Evolutionary conservation across 2,329 filamentous ascomycete genomes (phyloP).

Genomic region (Xylariaceae sp.): DNA sequence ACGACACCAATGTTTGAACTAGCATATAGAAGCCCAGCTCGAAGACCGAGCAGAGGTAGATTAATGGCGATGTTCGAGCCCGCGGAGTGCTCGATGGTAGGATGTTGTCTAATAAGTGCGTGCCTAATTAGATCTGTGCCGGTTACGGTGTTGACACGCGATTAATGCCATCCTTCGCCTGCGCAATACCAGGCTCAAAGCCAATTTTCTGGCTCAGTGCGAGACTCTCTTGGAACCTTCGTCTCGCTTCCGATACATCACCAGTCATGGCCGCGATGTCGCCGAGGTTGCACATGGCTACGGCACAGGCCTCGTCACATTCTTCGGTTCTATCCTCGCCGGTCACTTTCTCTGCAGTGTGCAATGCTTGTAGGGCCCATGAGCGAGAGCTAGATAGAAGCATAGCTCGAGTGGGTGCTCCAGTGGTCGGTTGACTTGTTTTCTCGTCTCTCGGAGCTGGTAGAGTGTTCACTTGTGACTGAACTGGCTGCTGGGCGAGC

Average conservation of each 20-base stretch:
- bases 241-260: slow-evolving; percentile 59
- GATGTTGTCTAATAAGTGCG: not conserved
- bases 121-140: not conserved
- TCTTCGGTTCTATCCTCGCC: slow-evolving; percentile 67
- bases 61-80: not conserved
- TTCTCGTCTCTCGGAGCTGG: slow-evolving; percentile 28
- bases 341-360: slow-evolving; percentile 60
- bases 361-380: slow-evolving; percentile 76
- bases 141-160: slow-evolving; percentile 21
- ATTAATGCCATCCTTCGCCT: slow-evolving; percentile 50
- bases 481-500: slow-evolving; percentile 62
- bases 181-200: slow-evolving; percentile 48
- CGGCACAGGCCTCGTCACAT: slow-evolving; percentile 79
- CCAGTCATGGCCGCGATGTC: slow-evolving; percentile 76
- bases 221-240: slow-evolving; percentile 65
- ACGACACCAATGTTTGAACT: not conserved
- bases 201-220: slow-evolving; percentile 53
- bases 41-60: not conserved
- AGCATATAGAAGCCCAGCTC: not conserved
- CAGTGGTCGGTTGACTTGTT: slow-evolving; percentile 31
- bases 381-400: slow-evolving; percentile 66
- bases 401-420: slow-evolving; percentile 49
- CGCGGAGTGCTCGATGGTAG: not conserved
- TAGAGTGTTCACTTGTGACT: slow-evolving; percentile 30
- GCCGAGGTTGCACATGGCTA: slow-evolving; percentile 80